Percentiles rank a stretch among this genome's conserved stretches.
These are phyloP conservation scores for Silene uniflora DNA, from an alignment of 148 eudicot genomes.

Conservation along the genomic window DNA sequence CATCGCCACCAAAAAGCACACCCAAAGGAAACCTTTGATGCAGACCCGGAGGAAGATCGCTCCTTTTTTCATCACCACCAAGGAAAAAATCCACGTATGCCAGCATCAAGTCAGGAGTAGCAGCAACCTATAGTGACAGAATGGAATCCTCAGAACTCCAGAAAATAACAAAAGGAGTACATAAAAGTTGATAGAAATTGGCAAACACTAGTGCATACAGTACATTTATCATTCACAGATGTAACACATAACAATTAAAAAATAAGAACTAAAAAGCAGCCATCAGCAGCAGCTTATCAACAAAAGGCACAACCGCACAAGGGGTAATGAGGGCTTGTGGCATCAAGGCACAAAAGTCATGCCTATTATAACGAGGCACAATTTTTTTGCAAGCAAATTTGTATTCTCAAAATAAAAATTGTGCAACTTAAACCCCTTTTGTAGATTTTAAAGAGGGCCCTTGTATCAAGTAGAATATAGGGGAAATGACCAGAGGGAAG, in stretches of 20 bases:
- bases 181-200: not conserved
- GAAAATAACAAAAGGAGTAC: not conserved
- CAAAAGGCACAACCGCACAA: not conserved
- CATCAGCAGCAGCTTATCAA: not conserved
- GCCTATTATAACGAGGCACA: not conserved
- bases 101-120: constrained; percentile 92
- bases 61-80: constrained; percentile 97
- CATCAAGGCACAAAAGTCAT: not conserved
- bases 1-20: constrained; percentile 92
- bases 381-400: not conserved
- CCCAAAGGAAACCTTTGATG: constrained; percentile 83
- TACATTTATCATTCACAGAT: not conserved
- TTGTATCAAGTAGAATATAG: too few species aligned
- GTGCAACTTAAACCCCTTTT: too few species aligned
- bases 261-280: not conserved
- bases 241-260: not conserved
- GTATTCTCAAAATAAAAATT: too few species aligned
- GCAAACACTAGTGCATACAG: not conserved
- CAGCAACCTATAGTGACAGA: constrained; percentile 61
- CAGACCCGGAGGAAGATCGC: constrained; percentile 87
- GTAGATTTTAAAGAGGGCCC: too few species aligned
- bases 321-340: not conserved
- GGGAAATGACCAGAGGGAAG: too few species aligned
- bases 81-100: constrained; percentile 91
- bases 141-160: constrained; percentile 3